Conservation (phyloP, 2,329 filamentous ascomycete genomes). For the Diaporthe vexans region DNA sequence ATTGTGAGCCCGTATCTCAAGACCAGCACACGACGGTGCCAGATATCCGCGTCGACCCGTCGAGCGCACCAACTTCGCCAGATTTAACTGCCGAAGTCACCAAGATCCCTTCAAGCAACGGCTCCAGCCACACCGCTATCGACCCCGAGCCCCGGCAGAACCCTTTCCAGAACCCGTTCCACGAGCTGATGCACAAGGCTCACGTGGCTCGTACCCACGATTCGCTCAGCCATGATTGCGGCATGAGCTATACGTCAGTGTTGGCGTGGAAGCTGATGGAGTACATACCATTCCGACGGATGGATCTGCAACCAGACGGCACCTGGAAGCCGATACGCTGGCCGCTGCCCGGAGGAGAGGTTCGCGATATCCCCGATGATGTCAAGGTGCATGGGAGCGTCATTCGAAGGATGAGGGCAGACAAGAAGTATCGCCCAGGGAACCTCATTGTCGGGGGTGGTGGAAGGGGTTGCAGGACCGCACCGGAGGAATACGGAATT, state of each 20-base stretch:
- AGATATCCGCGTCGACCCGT: constrained; percentile 53
- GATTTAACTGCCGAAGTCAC: constrained; percentile 20
- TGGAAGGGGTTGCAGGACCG: constrained; percentile 75
- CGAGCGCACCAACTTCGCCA: constrained; percentile 44
- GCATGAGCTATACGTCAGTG: constrained; percentile 68
- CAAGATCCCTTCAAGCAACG: constrained; percentile 14
- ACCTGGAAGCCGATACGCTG: constrained; percentile 85
- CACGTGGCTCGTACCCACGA: constrained; percentile 75
- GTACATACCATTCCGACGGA: constrained; percentile 83
- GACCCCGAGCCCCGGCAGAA: constrained; percentile 44
- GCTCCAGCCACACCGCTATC: constrained; percentile 21
- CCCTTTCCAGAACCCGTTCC: constrained; percentile 69
- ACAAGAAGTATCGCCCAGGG: constrained; percentile 78
- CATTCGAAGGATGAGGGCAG: constrained; percentile 76
- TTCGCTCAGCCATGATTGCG: constrained; percentile 75
- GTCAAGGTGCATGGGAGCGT: constrained; percentile 82
- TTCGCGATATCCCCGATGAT: constrained; percentile 79
- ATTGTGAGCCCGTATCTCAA: constrained; percentile 40
- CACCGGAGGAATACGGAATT: constrained; percentile 73
- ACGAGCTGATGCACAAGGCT: constrained; percentile 70
- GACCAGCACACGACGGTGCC: constrained; percentile 43
- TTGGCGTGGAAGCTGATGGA: constrained; percentile 84
- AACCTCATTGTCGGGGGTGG: constrained; percentile 86
- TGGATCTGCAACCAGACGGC: constrained; percentile 81
- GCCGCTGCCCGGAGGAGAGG: constrained; percentile 83